Base-by-base conservation (phyloP, 129 eudicot species). In the Ambrosia artemisiifolia region DNA sequence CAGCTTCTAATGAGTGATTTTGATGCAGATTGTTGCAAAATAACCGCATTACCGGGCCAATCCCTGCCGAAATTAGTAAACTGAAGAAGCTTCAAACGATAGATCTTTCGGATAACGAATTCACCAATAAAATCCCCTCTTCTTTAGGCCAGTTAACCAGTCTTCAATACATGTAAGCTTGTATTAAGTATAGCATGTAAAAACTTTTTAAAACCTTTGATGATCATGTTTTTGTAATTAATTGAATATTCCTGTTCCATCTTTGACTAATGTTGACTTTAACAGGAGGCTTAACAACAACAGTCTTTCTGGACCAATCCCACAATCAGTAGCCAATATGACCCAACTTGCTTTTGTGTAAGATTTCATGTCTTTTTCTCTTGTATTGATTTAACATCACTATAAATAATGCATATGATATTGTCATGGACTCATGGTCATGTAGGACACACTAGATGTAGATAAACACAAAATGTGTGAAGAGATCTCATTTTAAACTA, bases 241-340 rank as follows among this genome's bases (percentile, higher is more conserved):
- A 51, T 80, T 28, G 74, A 51, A n/a, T n/a, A n/a, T 62, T 78
- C 56, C 48, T 33, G 35, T 73, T 79, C 5, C 50, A 49, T 6
- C 42, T 30, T 60, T 8, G 30, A 30, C 64, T 44, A 24, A 70
- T 46, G 35, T 72, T 24, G 61, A 71, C 49, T 17, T 67, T 56
- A 64, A 56, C 83, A 91, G 97, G 97, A 82, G 89, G 86, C 95
- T 91, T 51, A 91, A 91, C 77, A 91, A 91, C 53, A 91, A 91
- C 79, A 91, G 95, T 78, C 81, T 91, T 30, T 65, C 81, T 4
- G 97, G 95, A 63, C 80, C 77, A 57, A 80, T 91, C 67, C 97
- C 97, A 30, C 75, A 57, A 68, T 75, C 80, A 67, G 75, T 91
- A 44, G 88, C 92, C 75, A 85, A 84, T 71, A 79, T 88, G 90